Base-by-base conservation (phyloP, 2,329 filamentous ascomycete genomes). In the Aspergillus awamori region DNA sequence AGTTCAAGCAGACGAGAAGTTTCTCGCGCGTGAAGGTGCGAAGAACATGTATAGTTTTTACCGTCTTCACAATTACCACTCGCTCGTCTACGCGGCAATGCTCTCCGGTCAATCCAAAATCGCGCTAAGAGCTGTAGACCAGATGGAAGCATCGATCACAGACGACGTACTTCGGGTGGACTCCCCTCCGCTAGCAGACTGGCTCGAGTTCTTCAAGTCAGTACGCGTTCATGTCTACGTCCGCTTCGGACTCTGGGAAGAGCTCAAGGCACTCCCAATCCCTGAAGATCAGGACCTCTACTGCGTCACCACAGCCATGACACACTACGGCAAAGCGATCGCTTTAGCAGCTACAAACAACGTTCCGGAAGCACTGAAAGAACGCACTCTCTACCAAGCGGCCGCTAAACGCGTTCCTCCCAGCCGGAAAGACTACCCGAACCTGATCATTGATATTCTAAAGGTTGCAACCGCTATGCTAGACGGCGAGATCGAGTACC, bases 31-130 rank as follows among this genome's bases (percentile, higher is more conserved):
- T 5, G 80, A 83, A 7, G 88, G 89, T 0, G 80, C 85, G 0
- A 54, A 68, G 13, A 89, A 89, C 70, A 92, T 93, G 71, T 94
- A 93, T 76, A 88, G 86, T 0, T 82, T 92, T 4, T 94, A 93
- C 72, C 84, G 90, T 8, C 83, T 84, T 41, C 90, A 94, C 70
- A 82, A 93, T 70, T 87, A 87, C 68, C 89, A 93, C 69, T 92
- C 90, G 65, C 82, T 85, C 2, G 83, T 93, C 39, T 93, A 93
- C 68, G 87, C 87, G 0, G 89, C 90, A 53, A 91, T 93, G 88
- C 88, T 93, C 60, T 84, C 88, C 0, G 90, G 87, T 0, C 84
- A 88, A 69, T 88, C 80, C 0, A 74, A 78, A 20, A 78, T 87
- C 2, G 87, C 89, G 0, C 72, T 92, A 1, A 82, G 88, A 0